Base-by-base conservation (phyloP, 805 yeast species). In the Torulaspora indica region DNA sequence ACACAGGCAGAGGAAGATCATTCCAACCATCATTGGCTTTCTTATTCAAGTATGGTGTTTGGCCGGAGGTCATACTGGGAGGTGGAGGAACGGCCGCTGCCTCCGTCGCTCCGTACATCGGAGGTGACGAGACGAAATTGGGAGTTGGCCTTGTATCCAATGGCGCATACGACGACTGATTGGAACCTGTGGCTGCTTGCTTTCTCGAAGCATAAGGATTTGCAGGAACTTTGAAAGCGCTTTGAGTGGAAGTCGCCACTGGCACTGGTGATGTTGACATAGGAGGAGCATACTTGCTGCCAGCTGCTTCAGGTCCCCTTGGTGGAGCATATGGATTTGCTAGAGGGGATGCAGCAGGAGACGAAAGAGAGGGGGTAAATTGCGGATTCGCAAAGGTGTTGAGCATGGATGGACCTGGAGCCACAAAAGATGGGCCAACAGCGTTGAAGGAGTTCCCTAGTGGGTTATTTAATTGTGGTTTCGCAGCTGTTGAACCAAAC, bases 31-130 rank as follows among this genome's bases (percentile, higher is more conserved):
- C 61, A 38, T 64, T 65, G 12, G 69, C 68, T 42, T 63, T 61
- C 34, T 47, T 61, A 41, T 61, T 64, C 28, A 64, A 49, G 27
- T 60, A 63, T 25, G 69, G 69, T 2, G 59, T 57, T 53, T 65
- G 69, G 14, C 69, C 68, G 28, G 68, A 63, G 51, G 55, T 59
- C 42, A 54, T 52, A 24, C 60, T 52, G 47, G 61, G 56, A 45
- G 71, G 71, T 35, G 71, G 69, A 37, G 68, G 69, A 4, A 54
- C 60, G 12, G 49, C 53, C 13, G 71, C 67, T 13, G 79, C 70
- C 15, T 77, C 73, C 24, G 74, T 68, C 30, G 74, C 68, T 40
- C 75, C 74, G 8, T 73, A 43, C 6, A 45, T 38, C 4, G 64
- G 47, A 5, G 56, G 51, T 4, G 59, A 48, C 20, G 53, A 45